Base-by-base conservation (phyloP, 345 rosid species). In the Citrus trifoliata region DNA sequence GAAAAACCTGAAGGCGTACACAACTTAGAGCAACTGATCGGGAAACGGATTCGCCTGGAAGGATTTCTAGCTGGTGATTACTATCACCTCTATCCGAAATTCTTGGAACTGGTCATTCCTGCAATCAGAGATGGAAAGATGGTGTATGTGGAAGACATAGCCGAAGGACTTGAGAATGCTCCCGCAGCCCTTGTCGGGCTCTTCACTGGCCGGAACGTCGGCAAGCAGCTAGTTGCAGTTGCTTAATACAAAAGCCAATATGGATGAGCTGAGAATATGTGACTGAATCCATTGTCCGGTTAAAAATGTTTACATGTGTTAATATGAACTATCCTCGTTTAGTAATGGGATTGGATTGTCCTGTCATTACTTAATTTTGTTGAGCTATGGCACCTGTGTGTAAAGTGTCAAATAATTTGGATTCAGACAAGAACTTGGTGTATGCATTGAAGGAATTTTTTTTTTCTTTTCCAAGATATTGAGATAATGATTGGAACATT, bases 121-220 rank as follows among this genome's bases (percentile, higher is more conserved):
- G 63, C 74, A 73, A 81, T 91, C 28, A 85, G 79, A 80, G 81
- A 83, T 63, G 86, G 87, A 16, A 87, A 83, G 82, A 81, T 91
- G 7, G 77, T 79, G 2, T 90, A 89, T 4, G 80, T 89, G 1
- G 94, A 90, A 75, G 92, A 90, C 79, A 33, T 85, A 12, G 90
- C 66, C 0, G 79, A 87, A 71, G 94, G 91, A 65, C 78, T 90
- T 0, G 91, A 90, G 79, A 83, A 74, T 7, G 89, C 83, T 18
- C 87, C 92, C 6, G 77, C 86, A 32, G 90, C 92, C 30, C 80
- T 89, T 4, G 62, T 88, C 1, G 90, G 94, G 10, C 81, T 91
- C 40, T 89, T 85, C 53, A 80, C 74, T 27, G 92, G 92, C 62
- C 84, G 67, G n/a, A 89, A 88, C 56, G 82, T 88, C 0, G 94